Evolutionary conservation across 2,329 filamentous ascomycete species (phyloP).

Genomic region (Phoma sp.): DNA sequence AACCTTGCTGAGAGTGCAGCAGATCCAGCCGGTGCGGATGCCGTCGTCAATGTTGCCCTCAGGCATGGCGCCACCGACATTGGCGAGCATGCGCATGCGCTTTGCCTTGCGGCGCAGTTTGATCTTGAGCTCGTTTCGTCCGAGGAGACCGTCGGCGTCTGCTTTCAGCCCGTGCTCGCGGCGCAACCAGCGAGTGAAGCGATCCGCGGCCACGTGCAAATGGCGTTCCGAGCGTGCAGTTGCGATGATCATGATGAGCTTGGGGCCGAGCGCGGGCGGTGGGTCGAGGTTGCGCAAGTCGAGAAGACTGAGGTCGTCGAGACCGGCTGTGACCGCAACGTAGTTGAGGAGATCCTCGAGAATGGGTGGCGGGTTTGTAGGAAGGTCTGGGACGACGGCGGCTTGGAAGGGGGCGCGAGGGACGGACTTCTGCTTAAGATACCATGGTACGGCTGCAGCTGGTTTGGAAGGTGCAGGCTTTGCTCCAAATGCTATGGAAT

Average conservation of each 20-base stretch:
- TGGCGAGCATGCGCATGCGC: slow-evolving; percentile 80
- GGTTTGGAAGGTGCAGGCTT: slow-evolving; percentile 12
- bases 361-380: slow-evolving; percentile 72
- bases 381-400: slow-evolving; percentile 68
- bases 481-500: slow-evolving; percentile 5
- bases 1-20: slow-evolving; percentile 82
- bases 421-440: slow-evolving; percentile 65
- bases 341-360: slow-evolving; percentile 77
- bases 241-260: slow-evolving; percentile 90
- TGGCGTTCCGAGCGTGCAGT: slow-evolving; percentile 93
- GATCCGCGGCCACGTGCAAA: slow-evolving; percentile 86
- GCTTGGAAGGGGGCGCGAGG: slow-evolving; percentile 50
- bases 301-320: slow-evolving; percentile 80
- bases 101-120: slow-evolving; percentile 82
- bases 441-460: slow-evolving; percentile 72
- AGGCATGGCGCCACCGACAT: slow-evolving; percentile 61
- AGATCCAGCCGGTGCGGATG: slow-evolving; percentile 93
- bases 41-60: slow-evolving; percentile 77
- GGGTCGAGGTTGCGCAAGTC: slow-evolving; percentile 87
- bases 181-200: slow-evolving; percentile 86
- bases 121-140: slow-evolving; percentile 88
- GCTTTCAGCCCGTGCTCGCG: slow-evolving; percentile 74
- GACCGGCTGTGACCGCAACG: slow-evolving; percentile 80
- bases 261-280: slow-evolving; percentile 83
- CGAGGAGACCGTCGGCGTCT: slow-evolving; percentile 84